Conservation (phyloP, 2,329 filamentous ascomycete genomes). For the Dothidotthia symphoricarpi region DNA sequence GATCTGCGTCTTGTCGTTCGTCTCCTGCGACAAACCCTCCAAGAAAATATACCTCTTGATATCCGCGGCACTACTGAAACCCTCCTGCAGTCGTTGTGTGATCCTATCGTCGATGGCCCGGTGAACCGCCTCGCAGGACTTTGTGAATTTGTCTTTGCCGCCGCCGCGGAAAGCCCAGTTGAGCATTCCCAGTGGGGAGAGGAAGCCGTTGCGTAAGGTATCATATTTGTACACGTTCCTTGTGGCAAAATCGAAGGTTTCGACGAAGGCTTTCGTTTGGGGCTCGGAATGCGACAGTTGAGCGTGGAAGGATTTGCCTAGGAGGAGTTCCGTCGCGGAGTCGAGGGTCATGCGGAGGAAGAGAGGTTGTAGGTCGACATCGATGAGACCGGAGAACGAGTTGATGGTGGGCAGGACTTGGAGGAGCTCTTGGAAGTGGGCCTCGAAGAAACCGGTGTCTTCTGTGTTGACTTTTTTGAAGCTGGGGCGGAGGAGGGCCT, state of each 20-base stretch:
- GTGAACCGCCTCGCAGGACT: conserved; percentile 51
- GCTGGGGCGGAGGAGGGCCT: no score
- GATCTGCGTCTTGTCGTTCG: conserved; percentile 24
- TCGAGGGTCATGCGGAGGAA: conserved; percentile 41
- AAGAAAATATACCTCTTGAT: conserved; percentile 1
- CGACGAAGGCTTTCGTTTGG: conserved; percentile 1
- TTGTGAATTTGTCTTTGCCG: conserved; percentile 3
- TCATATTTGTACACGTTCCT: not conserved
- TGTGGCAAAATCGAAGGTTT: conserved; percentile 2
- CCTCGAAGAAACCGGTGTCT: no score
- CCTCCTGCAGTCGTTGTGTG: conserved; percentile 43
- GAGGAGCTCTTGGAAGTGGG: conserved; percentile 26
- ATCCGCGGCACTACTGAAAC: conserved; percentile 9
- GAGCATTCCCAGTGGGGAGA: not conserved
- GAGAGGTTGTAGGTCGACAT: conserved; percentile 34
- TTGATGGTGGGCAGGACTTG: not conserved
- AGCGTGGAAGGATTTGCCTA: conserved; percentile 22
- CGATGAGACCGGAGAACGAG: not conserved
- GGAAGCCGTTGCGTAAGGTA: conserved; percentile 2
- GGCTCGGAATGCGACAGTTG: not conserved
- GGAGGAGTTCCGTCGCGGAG: conserved; percentile 33
- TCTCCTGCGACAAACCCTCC: conserved; percentile 1
- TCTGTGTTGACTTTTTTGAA: no score
- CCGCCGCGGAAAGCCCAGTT: conserved; percentile 1
- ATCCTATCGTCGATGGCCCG: conserved; percentile 58